Conservation (phyloP, 73 alveolate genomes). For the Breviolum minutum region DNA sequence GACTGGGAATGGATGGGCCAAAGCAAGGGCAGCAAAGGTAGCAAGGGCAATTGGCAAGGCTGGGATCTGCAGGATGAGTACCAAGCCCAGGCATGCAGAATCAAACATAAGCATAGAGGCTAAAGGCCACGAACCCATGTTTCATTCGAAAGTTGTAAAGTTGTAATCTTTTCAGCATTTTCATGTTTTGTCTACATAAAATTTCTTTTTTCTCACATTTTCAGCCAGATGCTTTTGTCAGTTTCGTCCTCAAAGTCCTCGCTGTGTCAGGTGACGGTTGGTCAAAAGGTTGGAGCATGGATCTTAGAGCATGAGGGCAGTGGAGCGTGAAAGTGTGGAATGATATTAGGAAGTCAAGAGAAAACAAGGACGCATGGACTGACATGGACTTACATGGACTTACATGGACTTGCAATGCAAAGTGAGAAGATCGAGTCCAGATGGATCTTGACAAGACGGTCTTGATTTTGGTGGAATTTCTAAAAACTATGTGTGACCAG, state of each 20-base stretch:
- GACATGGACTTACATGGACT: too few relatives aligned
- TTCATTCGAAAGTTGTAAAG: too few relatives aligned
- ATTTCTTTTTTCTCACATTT: too few relatives aligned
- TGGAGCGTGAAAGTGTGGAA: neutral
- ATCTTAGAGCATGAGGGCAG: neutral
- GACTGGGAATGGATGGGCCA: slow-evolving; percentile 33
- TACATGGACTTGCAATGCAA: too few relatives aligned
- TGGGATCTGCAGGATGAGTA: neutral
- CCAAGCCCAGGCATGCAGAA: neutral
- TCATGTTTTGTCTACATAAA: too few relatives aligned
- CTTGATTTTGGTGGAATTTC: too few relatives aligned
- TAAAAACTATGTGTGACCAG: too few relatives aligned
- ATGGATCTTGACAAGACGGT: too few relatives aligned
- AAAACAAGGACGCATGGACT: neutral
- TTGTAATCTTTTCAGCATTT: too few relatives aligned
- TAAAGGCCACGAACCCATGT: too few relatives aligned
- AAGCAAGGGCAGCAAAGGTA: slow-evolving; percentile 3
- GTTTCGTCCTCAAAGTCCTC: neutral
- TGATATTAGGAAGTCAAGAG: neutral
- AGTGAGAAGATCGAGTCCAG: too few relatives aligned
- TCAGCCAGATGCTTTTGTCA: too few relatives aligned
- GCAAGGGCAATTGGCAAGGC: slow-evolving; percentile 42
- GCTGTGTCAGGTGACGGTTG: slow-evolving; percentile 31
- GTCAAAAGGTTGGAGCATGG: slow-evolving; percentile 26
- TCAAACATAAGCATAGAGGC: neutral